These are phyloP conservation scores for Pseudogymnoascus sp. DNA, from an alignment of 2,329 filamentous ascomycete species.

Conservation along the genomic window DNA sequence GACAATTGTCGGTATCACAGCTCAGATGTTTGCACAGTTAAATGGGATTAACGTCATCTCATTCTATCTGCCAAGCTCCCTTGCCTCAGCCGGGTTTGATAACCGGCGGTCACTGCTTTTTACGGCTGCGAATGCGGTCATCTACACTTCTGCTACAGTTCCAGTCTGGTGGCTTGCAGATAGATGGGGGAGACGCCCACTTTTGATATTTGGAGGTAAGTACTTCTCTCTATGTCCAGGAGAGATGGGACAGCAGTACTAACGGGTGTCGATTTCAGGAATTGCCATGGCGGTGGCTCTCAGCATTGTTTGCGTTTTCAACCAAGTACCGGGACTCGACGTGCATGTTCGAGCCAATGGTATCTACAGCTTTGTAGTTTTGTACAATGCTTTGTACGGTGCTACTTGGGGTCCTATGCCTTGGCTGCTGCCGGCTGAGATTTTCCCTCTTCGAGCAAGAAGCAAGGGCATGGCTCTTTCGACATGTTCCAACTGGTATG, in stretches of 20 bases:
- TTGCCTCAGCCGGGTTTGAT: slow-evolving; percentile 30
- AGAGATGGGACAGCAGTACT: background rate
- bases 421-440: slow-evolving; percentile 31
- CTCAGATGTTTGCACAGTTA: slow-evolving; percentile 33
- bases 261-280: slow-evolving; percentile 16
- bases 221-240: background rate
- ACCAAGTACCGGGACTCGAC: slow-evolving; percentile 24
- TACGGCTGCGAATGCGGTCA: slow-evolving; percentile 32
- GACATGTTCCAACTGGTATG: slow-evolving; percentile 30
- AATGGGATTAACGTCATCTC: slow-evolving; percentile 36
- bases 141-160: slow-evolving; percentile 33
- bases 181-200: slow-evolving; percentile 32
- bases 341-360: slow-evolving; percentile 28
- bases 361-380: slow-evolving; percentile 32
- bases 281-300: slow-evolving; percentile 29
- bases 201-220: slow-evolving; percentile 21
- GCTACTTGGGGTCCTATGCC: slow-evolving; percentile 33
- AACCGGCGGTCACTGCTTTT: slow-evolving; percentile 30
- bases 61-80: slow-evolving; percentile 32
- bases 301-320: slow-evolving; percentile 32
- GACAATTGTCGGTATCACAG: slow-evolving; percentile 33
- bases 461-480: slow-evolving; percentile 34
- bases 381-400: slow-evolving; percentile 33
- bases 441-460: slow-evolving; percentile 30
- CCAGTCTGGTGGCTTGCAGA: slow-evolving; percentile 33